Conservation (phyloP, 208 protist genomes). For the Blechomonas ayalai region DNA sequence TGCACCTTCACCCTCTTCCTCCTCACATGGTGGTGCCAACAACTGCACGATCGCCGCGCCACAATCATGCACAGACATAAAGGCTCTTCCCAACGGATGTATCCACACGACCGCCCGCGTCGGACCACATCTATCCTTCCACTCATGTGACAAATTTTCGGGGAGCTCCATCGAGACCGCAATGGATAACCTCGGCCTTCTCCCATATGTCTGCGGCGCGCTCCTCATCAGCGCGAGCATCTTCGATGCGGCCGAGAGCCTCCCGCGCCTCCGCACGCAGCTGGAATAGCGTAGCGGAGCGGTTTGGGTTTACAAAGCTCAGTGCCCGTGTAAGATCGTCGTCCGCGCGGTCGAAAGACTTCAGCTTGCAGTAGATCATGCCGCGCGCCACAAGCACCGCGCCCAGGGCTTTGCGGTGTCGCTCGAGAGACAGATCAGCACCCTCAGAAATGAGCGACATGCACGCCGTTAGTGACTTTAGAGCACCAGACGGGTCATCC, state of each 20-base stretch:
- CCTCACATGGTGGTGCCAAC: too few species aligned
- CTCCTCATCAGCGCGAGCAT: conserved; percentile 77
- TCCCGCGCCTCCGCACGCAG: conserved; percentile 81
- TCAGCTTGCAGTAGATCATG: conserved; percentile 82
- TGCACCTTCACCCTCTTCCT: too few species aligned
- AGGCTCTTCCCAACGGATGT: background rate
- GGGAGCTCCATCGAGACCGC: conserved; percentile 60
- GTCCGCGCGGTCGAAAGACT: conserved; percentile 68
- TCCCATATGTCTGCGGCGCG: conserved; percentile 84
- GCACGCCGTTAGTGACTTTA: conserved; percentile 78
- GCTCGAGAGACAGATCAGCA: conserved; percentile 47
- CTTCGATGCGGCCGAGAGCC: conserved; percentile 71
- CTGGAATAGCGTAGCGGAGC: conserved; percentile 76
- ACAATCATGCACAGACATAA: background rate
- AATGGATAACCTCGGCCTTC: conserved; percentile 71
- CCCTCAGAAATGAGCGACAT: conserved; percentile 69
- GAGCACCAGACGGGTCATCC: conserved; percentile 74
- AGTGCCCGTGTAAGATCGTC: conserved; percentile 78
- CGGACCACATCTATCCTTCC: too few species aligned
- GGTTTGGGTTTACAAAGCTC: conserved; percentile 67
- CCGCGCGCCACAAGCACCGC: conserved; percentile 69
- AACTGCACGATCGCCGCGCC: background rate
- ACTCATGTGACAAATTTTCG: conserved; percentile 83
- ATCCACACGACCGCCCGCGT: too few species aligned
- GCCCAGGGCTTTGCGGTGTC: conserved; percentile 78